Evolutionary conservation across 306 rosid species (phyloP).

Genomic region (Rubus idaeus): DNA sequence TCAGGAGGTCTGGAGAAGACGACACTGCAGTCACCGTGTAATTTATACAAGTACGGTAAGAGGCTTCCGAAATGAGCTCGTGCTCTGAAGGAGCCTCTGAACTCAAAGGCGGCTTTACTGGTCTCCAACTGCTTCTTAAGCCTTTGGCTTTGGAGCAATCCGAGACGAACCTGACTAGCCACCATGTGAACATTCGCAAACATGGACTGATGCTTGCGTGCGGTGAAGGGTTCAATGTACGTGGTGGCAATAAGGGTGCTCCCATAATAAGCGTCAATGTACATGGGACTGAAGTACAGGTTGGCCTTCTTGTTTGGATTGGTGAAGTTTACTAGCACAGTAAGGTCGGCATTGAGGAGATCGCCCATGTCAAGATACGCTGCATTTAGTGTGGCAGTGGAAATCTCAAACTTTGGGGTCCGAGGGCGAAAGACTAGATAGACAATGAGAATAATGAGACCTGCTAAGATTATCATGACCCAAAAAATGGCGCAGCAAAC

Average conservation of each 20-base stretch:
- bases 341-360: slow-evolving; percentile 82
- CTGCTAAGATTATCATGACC: slow-evolving; percentile 75
- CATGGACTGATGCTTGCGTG: slow-evolving; percentile 49
- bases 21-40: slow-evolving; percentile 55
- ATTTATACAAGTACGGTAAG: slow-evolving; percentile 63
- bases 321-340: slow-evolving; percentile 75
- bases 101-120: slow-evolving; percentile 52
- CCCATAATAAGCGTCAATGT: slow-evolving; percentile 61
- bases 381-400: slow-evolving; percentile 62
- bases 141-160: slow-evolving; percentile 46
- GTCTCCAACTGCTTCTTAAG: slow-evolving; percentile 58
- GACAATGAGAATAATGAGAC: slow-evolving; percentile 68
- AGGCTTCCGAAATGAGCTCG: slow-evolving; percentile 67
- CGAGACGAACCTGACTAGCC: slow-evolving; percentile 71
- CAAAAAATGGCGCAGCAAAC: slow-evolving; percentile 72
- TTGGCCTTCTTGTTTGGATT: slow-evolving; percentile 87
- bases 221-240: slow-evolving; percentile 67
- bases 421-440: slow-evolving; percentile 82
- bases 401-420: slow-evolving; percentile 65
- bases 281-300: slow-evolving; percentile 69
- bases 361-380: slow-evolving; percentile 94
- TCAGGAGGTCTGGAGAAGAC: slow-evolving; percentile 66
- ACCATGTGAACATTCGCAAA: slow-evolving; percentile 63
- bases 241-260: slow-evolving; percentile 62
- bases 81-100: slow-evolving; percentile 64